Evolutionary conservation across 139 green algal species (phyloP).

Genomic region (Eudorina sp.): DNA sequence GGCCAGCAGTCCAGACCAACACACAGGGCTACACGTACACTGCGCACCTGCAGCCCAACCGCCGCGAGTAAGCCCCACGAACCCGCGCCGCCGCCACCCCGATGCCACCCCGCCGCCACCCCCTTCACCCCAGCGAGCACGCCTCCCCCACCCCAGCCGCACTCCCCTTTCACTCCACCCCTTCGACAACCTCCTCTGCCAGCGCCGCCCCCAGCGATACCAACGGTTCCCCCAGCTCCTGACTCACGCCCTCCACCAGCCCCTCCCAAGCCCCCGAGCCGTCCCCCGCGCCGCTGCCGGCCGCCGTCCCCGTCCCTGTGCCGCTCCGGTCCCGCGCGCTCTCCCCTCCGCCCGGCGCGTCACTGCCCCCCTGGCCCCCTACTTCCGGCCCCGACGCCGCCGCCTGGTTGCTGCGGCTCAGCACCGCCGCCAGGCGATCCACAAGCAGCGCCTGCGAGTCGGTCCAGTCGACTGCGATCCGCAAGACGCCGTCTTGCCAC

Average conservation of each 20-base stretch:
- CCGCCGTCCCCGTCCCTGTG: not conserved
- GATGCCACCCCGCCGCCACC: too few relatives aligned
- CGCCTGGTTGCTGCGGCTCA: not conserved
- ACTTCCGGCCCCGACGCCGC: not conserved
- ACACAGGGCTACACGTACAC: too few relatives aligned
- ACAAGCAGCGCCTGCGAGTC: not conserved
- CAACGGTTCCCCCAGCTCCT: not conserved
- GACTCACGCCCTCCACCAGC: not conserved
- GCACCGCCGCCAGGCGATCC: conserved; percentile 16
- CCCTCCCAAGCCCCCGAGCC: not conserved
- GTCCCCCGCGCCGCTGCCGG: not conserved
- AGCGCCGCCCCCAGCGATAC: too few relatives aligned
- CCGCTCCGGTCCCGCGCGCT: not conserved
- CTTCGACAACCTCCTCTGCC: too few relatives aligned
- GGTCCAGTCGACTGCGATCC: conserved; percentile 21
- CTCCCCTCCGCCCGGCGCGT: not conserved
- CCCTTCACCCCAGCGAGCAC: too few relatives aligned
- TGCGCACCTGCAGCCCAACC: too few relatives aligned
- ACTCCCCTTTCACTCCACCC: too few relatives aligned
- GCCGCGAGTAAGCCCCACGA: too few relatives aligned
- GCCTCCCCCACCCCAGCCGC: too few relatives aligned
- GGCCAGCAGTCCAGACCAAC: too few relatives aligned
- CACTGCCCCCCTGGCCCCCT: not conserved
- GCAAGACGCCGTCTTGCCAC: conserved; percentile 34
- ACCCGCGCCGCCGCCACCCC: too few relatives aligned